Conservation (phyloP, 2,329 filamentous ascomycete genomes). For the Cyphellophora europaea region DNA sequence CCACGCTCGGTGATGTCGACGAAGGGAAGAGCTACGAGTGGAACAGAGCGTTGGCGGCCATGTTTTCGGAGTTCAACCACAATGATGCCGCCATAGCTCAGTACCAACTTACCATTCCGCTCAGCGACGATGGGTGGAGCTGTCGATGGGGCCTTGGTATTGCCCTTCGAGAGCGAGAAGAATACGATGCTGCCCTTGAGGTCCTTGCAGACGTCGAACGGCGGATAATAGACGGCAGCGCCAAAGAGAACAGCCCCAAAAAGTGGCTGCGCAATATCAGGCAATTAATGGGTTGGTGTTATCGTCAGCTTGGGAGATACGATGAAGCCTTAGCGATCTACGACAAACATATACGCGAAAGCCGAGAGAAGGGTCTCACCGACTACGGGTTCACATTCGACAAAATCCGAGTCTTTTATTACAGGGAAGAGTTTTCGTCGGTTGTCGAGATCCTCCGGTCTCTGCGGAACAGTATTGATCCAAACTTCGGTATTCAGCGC, state of each 20-base stretch:
- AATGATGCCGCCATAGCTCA: not conserved
- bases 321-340: not conserved
- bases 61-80: not conserved
- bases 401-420: not conserved
- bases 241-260: slow-evolving; percentile 12
- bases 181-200: not conserved
- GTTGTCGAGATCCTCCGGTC: not conserved
- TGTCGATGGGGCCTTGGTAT: not conserved
- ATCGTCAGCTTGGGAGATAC: not conserved
- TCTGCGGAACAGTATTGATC: not conserved
- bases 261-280: not conserved
- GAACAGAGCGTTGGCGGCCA: not conserved
- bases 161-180: not conserved
- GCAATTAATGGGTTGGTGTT: not conserved
- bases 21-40: not conserved
- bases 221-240: slow-evolving; percentile 3
- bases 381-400: too few species aligned
- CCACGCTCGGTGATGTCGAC: not conserved
- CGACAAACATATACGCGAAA: too few species aligned
- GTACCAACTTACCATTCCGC: not conserved
- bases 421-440: not conserved
- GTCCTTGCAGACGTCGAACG: not conserved
- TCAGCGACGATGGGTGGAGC: not conserved
- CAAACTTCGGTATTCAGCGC: not conserved
- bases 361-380: too few species aligned